Base-by-base conservation (phyloP, 225 moss, liverwort and hornwort species). In the Sphagnum tenellum region DNA sequence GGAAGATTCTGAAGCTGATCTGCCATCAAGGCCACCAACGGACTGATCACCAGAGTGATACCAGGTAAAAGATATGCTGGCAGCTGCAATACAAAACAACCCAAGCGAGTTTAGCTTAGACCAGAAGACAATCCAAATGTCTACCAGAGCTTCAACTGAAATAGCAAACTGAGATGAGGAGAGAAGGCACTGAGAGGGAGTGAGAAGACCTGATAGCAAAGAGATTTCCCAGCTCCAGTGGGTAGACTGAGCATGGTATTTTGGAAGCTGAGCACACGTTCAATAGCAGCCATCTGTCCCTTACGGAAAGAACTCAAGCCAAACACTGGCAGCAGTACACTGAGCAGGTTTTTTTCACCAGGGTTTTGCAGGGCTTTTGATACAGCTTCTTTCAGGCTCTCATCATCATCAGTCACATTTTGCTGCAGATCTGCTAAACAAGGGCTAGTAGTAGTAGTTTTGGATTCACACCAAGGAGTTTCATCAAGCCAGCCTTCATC, bases 181-280 rank as follows among this genome's bases (percentile, higher is more conserved):
- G 29, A 29, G 29, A 5, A 52, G 52, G 7, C 52, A 52, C 52
- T 9, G 9, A 52, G 52, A 52, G 13, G 8, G 11, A 67, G 11
- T 9, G 8, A 60, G 61, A 67, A 10, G 64, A 94, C 94, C 94
- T 95, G 94, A 69, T 95, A 95, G 67, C 86, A 92, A 47, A 95
- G 82, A 66, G 94, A 95, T 45, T 95, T 95, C 66, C 94, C 94
- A 4, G 88, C 84, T 55, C 94, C 94, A 51, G 94, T 95, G 10
- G 91, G 91, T n/a, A 92, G 83, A 64, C 86, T 74, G 61, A 95
- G 75, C 84, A 95, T 81, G 59, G 94, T 92, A 47, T 88, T 89
- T 73, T 88, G 73, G 70, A 77, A 71, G 12, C 79, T 77, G 68
- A 95, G 65, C 55, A 92, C 70, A 9, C 94, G 89, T 67, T 75